Conservation (phyloP, 192 early-diverging fungal species). For the Radiomyces spectabilis region DNA sequence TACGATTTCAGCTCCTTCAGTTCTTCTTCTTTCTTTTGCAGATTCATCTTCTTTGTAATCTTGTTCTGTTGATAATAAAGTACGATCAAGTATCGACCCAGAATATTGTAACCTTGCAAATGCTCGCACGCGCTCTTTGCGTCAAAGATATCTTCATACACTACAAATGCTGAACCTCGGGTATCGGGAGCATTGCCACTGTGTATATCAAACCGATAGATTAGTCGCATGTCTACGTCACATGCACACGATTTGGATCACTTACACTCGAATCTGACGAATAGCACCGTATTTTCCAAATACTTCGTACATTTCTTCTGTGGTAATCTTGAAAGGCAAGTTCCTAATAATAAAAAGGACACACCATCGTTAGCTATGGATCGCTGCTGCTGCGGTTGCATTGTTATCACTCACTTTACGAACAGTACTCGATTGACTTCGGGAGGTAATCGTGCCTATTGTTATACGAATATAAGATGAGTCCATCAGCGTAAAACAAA, state of each 20-base stretch:
- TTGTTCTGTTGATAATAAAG: constrained; percentile 85
- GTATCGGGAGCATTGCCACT: constrained; percentile 80
- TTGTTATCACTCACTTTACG: constrained; percentile 50
- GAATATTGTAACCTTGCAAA: constrained; percentile 92
- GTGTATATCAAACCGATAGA: background rate
- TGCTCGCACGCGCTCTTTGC: constrained; percentile 96
- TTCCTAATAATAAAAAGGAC: constrained; percentile 42
- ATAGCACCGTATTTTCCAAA: constrained; percentile 97
- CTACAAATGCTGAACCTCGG: constrained; percentile 91
- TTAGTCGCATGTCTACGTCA: too few species aligned
- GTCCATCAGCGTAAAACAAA: too few species aligned
- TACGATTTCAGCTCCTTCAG: constrained; percentile 64
- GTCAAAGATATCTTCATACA: constrained; percentile 97
- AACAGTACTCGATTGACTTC: constrained; percentile 94
- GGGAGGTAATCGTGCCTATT: constrained; percentile 73
- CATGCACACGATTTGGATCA: too few species aligned
- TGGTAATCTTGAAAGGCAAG: constrained; percentile 92
- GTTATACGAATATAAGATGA: too few species aligned
- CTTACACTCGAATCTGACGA: constrained; percentile 79
- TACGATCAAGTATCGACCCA: constrained; percentile 92
- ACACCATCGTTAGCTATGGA: background rate
- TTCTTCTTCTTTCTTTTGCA: constrained; percentile 71
- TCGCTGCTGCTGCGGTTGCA: background rate
- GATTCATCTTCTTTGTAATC: constrained; percentile 69
- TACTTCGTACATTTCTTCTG: constrained; percentile 96